These are phyloP conservation scores for Gossypium schwendimanii DNA, from an alignment of 441 rosid species.

Conservation along the genomic window DNA sequence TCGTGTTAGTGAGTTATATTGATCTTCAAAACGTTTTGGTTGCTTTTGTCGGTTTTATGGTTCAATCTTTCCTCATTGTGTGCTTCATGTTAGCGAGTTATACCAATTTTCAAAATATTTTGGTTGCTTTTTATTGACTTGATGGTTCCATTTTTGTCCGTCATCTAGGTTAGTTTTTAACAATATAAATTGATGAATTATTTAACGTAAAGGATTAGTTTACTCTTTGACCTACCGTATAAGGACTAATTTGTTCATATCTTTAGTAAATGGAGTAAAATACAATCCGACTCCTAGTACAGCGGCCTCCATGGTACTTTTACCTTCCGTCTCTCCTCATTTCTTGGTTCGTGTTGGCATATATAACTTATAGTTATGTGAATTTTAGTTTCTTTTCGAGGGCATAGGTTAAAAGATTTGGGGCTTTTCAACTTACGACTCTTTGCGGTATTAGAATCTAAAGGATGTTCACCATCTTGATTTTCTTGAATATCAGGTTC, in stretches of 20 bases:
- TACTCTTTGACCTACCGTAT: no score
- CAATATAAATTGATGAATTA: no score
- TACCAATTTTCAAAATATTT: background rate
- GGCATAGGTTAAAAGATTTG: background rate
- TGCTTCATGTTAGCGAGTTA: background rate
- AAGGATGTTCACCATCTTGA: background rate
- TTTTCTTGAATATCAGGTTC: background rate
- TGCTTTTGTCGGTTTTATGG: background rate
- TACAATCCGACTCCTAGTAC: no score
- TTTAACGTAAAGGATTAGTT: no score
- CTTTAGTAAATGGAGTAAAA: no score
- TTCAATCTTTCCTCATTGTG: background rate
- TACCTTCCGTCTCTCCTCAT: background rate
- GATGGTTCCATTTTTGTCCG: background rate
- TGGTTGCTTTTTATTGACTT: background rate
- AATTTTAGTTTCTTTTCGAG: background rate
- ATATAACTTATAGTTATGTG: background rate
- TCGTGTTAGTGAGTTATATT: background rate
- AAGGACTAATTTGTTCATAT: no score
- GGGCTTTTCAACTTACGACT: background rate
- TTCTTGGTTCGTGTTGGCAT: no score
- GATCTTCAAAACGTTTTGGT: background rate
- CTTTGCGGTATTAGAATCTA: background rate
- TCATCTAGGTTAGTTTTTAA: no score
- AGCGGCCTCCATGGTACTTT: no score